Conservation (phyloP, 2,329 filamentous ascomycete genomes). For the Teratosphaeriaceae sp. region DNA sequence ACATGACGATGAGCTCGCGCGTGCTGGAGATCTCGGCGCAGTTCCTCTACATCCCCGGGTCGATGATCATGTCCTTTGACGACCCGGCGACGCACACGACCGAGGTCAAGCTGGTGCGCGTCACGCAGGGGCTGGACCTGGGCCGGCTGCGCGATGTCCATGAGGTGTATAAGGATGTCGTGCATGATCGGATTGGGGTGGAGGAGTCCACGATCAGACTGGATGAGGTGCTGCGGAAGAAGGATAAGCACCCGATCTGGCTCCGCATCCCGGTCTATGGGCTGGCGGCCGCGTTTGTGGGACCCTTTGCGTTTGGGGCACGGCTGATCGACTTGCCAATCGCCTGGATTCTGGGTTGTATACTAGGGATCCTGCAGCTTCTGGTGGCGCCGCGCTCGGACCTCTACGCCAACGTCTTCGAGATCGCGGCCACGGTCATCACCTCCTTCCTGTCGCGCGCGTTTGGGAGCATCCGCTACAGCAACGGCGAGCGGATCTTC, state of each 20-base stretch:
- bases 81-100: constrained; percentile 67
- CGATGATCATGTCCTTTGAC: constrained; percentile 91
- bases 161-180: constrained; percentile 65
- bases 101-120: constrained; percentile 69
- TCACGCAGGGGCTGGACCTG: constrained; percentile 63
- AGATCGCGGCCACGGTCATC: constrained; percentile 43
- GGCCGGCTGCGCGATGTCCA: constrained; percentile 69
- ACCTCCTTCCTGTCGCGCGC: constrained; percentile 45
- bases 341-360: constrained; percentile 66
- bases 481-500: constrained; percentile 34
- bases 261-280: constrained; percentile 61
- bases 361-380: constrained; percentile 69
- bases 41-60: constrained; percentile 83
- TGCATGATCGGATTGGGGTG: constrained; percentile 67
- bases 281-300: constrained; percentile 66
- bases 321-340: constrained; percentile 72
- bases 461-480: constrained; percentile 41
- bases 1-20: constrained; percentile 83
- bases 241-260: constrained; percentile 46
- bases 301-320: constrained; percentile 72
- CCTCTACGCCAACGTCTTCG: constrained; percentile 53
- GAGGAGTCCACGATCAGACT: constrained; percentile 61
- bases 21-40: constrained; percentile 84
- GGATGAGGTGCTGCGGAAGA: constrained; percentile 54
- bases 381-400: constrained; percentile 68